Base-by-base conservation (phyloP, 2,329 filamentous ascomycete species). In the Sordariomycetes sp. region DNA sequence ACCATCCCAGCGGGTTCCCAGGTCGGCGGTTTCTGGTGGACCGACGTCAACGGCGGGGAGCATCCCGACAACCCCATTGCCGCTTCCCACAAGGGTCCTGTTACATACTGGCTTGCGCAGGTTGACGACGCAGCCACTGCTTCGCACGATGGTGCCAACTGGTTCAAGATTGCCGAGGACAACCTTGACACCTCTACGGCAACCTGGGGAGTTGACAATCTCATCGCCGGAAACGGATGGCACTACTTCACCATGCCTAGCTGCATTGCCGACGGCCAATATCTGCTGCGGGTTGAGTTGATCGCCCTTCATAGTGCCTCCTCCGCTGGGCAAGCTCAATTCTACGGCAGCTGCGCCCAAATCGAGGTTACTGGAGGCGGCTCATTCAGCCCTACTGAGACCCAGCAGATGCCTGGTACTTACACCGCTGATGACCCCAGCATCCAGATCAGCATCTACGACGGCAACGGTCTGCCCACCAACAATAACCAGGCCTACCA, bases 111-210 rank as follows among this genome's bases (percentile, higher is more conserved):
- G 46, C 57, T 70, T 32, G 59, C 64, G 37, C 63, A 65, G 45
- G 68, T 72, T 14, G 47, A 54, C 39, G 59, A 69, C 36, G 66
- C 68, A 2, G 58, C 59, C 10, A 59, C 53, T 2, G 54, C 63
- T 8, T 47, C 51, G 5, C 48, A 57, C 6, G 45, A 48, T 2
- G 55, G 57, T 18, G 52, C 56, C 6, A 49, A 54, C 20, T 72
- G 67, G 68, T 70, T 72, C 57, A 74, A 74, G 55, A 56, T 72
- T 34, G 60, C 57, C 41, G 59, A 67, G 45, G 57, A 62, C 36
- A 57, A 60, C 11, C 44, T 50, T 21, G 31, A 44, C 20, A 50
- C 48, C 19, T n/a, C 33, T 16, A n/a, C 28, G 3, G 35, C 37
- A 25, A 38, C 33, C 10, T 45, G 57, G 56, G 56, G 49, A n/a